Percentiles rank a stretch among this genome's conserved stretches.
phyloP scores from a whole-genome alignment of 225 moss, liverwort and hornwort species.

The Straminergon stramineum region DNA sequence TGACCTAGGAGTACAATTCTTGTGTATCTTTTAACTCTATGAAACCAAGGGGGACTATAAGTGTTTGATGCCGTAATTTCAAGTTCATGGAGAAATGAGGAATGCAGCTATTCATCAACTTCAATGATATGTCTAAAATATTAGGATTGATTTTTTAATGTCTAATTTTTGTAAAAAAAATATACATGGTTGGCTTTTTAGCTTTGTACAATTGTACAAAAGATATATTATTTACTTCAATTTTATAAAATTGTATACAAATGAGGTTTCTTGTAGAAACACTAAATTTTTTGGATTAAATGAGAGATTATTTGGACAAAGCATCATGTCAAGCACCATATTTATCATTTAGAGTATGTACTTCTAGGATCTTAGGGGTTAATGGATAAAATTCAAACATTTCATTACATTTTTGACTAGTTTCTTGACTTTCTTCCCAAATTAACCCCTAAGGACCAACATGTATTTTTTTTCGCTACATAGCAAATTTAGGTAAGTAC shows the following conservation, averaged over 20 bases:
- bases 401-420: not conserved
- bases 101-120: not conserved
- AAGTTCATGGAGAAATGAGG: not conserved
- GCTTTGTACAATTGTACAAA: not conserved
- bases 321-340: not conserved
- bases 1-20: fast-evolving
- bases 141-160: not conserved
- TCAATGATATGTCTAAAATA: not conserved
- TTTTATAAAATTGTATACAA: not conserved
- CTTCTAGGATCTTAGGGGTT: not conserved
- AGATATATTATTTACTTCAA: not conserved
- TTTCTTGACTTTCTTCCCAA: not conserved
- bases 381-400: not conserved
- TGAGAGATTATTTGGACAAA: not conserved
- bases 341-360: not conserved
- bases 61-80: not conserved
- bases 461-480: no score
- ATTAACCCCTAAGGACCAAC: no score
- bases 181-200: not conserved
- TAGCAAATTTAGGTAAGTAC: no score
- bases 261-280: not conserved
- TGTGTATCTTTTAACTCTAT: not conserved
- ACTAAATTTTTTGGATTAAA: not conserved
- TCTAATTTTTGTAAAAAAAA: not conserved
- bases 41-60: not conserved